phyloP scores from a whole-genome alignment of 805 yeast genomes.

The Maudiozyma serrabonitensis region DNA sequence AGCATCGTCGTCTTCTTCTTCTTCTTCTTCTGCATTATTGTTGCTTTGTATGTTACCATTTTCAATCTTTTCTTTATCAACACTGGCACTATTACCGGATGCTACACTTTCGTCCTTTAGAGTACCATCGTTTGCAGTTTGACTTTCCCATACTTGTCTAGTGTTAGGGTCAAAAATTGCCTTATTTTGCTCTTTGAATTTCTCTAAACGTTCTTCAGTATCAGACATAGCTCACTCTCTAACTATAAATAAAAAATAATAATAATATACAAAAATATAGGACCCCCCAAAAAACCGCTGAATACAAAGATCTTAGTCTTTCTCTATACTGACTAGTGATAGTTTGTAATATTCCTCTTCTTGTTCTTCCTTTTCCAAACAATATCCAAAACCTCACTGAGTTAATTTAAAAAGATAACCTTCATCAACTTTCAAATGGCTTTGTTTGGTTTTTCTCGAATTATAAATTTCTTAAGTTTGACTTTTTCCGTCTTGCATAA shows the following conservation, averaged over 20 bases:
- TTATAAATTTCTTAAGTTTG: too few species aligned
- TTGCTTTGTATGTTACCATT: constrained; percentile 13
- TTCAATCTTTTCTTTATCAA: constrained; percentile 8
- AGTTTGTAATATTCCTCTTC: too few species aligned
- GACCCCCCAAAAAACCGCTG: too few species aligned
- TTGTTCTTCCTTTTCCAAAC: too few species aligned
- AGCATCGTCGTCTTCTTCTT: constrained; percentile 40
- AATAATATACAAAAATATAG: neutral
- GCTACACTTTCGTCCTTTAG: neutral
- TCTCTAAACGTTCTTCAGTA: constrained; percentile 24
- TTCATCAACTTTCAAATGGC: too few species aligned
- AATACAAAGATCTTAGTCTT: too few species aligned
- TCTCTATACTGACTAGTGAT: too few species aligned
- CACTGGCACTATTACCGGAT: neutral
- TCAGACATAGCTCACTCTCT: constrained; percentile 20
- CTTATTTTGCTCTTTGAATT: constrained; percentile 28
- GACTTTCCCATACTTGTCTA: constrained; percentile 31
- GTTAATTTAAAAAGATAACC: too few species aligned
- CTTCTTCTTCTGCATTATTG: neutral
- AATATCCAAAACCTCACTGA: too few species aligned
- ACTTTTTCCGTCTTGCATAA: too few species aligned
- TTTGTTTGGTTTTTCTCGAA: too few species aligned
- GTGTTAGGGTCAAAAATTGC: constrained; percentile 30
- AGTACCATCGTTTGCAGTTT: constrained; percentile 9
- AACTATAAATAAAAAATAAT: neutral